A percentile compares a stretch with the other conserved stretches of the same genome.
Conservation (phyloP, 2,329 filamentous ascomycete species). For the Pezizomycotina sp. region DNA sequence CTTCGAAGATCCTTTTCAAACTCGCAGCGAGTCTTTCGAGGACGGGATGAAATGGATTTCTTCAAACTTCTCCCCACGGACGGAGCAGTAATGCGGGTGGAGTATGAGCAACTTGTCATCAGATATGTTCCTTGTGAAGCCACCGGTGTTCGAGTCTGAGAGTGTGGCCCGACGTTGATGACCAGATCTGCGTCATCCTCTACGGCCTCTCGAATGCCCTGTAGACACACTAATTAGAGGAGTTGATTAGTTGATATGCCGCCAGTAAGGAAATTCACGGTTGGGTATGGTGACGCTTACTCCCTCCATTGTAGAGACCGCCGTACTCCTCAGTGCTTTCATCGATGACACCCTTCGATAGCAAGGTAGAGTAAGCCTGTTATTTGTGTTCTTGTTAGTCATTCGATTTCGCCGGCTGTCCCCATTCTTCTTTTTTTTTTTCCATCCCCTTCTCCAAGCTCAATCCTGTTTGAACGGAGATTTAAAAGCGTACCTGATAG, state of each 20-base stretch:
- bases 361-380: slow-evolving; percentile 16
- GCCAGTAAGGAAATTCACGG: no score
- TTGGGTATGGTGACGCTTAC: slow-evolving; percentile 7
- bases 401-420: no score
- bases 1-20: slow-evolving; percentile 19
- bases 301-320: slow-evolving; percentile 16
- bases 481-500: slow-evolving; percentile 8
- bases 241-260: neutral
- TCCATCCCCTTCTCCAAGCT: no score
- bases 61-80: slow-evolving; percentile 22
- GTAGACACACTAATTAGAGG: slow-evolving; percentile 9
- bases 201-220: slow-evolving; percentile 15
- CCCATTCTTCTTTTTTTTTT: no score
- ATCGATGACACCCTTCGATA: slow-evolving; percentile 14
- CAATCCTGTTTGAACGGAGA: neutral
- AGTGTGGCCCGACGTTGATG: slow-evolving; percentile 16
- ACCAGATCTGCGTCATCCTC: slow-evolving; percentile 12
- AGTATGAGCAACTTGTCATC: slow-evolving; percentile 13
- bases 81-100: slow-evolving; percentile 21
- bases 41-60: slow-evolving; percentile 17
- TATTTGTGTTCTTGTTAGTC: no score
- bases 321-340: slow-evolving; percentile 11
- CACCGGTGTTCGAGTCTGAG: slow-evolving; percentile 16
- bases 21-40: slow-evolving; percentile 11
- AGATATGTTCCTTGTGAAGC: slow-evolving; percentile 10